Percentiles rank a stretch among this genome's conserved stretches.
Evolutionary conservation across 176 grass and related monocot species (phyloP).

Genomic region (Metroxylon sagu): DNA sequence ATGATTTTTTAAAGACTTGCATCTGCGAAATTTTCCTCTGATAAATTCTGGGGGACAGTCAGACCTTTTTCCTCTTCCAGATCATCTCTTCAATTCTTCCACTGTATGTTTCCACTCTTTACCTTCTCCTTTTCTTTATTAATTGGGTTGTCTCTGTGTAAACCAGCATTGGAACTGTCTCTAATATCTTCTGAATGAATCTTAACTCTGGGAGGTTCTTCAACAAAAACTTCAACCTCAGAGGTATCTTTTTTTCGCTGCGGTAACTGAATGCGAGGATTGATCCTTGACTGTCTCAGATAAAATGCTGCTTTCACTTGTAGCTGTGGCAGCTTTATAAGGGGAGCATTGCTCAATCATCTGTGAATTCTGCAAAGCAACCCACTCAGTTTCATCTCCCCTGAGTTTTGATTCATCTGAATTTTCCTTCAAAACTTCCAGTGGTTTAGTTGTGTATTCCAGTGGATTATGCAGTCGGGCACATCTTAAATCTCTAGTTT

Average conservation of each 20-base stretch:
- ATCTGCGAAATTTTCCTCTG: neutral
- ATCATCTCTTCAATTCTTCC: neutral
- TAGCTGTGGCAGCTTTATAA: neutral
- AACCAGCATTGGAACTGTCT: neutral
- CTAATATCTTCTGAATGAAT: neutral
- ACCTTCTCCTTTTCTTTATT: neutral
- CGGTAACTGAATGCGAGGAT: neutral
- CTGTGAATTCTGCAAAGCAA: neutral
- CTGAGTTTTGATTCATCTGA: neutral
- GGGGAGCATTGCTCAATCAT: neutral
- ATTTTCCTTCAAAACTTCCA: neutral
- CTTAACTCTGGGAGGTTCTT: neutral
- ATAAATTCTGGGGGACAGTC: neutral
- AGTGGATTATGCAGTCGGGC: neutral
- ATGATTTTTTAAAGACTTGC: neutral
- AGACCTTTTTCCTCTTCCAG: neutral
- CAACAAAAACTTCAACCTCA: constrained; percentile 6
- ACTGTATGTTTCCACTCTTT: neutral
- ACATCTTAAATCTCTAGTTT: neutral
- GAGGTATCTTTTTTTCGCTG: neutral
- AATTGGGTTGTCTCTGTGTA: neutral
- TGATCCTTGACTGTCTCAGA: neutral
- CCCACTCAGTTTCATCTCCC: neutral
- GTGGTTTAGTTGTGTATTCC: neutral
- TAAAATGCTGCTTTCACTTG: neutral